Base-by-base conservation (phyloP, 2,329 filamentous ascomycete species). In the Emericellopsis cladophorae region DNA sequence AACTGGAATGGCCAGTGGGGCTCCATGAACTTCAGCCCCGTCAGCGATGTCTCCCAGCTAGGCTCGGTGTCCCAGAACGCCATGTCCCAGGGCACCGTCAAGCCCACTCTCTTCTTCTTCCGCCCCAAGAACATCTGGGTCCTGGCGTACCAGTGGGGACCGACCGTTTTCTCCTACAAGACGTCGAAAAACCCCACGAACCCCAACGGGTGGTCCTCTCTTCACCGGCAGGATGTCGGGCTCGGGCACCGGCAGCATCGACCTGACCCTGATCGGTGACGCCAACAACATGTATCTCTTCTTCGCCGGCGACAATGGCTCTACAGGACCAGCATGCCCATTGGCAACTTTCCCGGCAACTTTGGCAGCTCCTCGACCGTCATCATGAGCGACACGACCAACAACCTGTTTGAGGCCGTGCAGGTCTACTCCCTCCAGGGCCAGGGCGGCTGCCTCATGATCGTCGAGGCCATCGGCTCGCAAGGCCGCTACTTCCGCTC, bases 291-390 rank as follows among this genome's bases (percentile, higher is more conserved):
- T 81, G 74, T 81, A 81, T 49, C 61, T 83, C 5, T 83, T 82
- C 68, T 82, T 81, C 48, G 66, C 68, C 0, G 79, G 76, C 7
- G 79, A 83, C 57, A 79, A 82, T 46, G 79, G 79, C 54, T 83
- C 51, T 82, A 82, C 59, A 67, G 78, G 1, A 54, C 76, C 40
- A 72, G 66, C 52, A 81, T 81, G 74, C 66, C 78, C 31, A 71
- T 80, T 21, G 66, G 56, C 37, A 69, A 73, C 45, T 82, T 82
- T 64, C 79, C 79, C 0, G 67, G 70, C 31, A 67, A 55, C 54
- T 81, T 83, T 51, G 76, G 77, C 44, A 59, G 63, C 0, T 42
- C 62, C 0, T 69, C 62, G 1, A 67, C 64, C 3, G 56, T 68
- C 0, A 50, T 80, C 44, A 50, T 79, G 50, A 68, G 58, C 51